These are phyloP conservation scores for Nymphaea colorata DNA, from an alignment of 164 flowering plant genomes.

Conservation along the genomic window DNA sequence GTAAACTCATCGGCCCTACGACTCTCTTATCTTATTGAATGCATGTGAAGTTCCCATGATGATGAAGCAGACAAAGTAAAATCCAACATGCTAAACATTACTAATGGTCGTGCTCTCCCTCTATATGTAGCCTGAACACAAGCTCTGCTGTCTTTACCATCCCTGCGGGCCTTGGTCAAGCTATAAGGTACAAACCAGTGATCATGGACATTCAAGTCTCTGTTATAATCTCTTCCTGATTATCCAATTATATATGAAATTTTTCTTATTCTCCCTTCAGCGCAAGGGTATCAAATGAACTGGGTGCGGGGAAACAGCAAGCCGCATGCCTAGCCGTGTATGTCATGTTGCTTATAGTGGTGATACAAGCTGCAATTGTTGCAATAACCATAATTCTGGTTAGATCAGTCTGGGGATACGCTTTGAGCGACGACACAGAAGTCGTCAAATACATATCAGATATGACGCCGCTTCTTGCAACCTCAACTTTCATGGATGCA, in stretches of 20 bases:
- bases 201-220: neutral
- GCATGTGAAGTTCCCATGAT: too few species aligned
- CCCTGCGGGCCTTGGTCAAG: constrained; percentile 19
- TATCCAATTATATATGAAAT: neutral
- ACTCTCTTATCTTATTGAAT: too few species aligned
- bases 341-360: constrained; percentile 17
- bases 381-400: constrained; percentile 9
- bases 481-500: constrained; percentile 27
- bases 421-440: constrained; percentile 28
- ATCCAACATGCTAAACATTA: neutral
- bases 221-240: neutral
- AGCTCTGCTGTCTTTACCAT: constrained; percentile 13
- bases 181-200: constrained; percentile 12
- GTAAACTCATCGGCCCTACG: constrained; percentile 9
- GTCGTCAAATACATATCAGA: constrained; percentile 26
- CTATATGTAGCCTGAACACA: constrained; percentile 17
- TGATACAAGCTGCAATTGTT: constrained; percentile 16
- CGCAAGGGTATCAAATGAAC: constrained; percentile 50
- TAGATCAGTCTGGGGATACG: constrained; percentile 28
- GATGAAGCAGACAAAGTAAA: too few species aligned
- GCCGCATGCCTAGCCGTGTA: constrained; percentile 27
- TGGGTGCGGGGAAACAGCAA: constrained; percentile 38
- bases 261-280: constrained; percentile 10
- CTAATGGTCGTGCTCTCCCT: neutral
- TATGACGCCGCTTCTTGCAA: constrained; percentile 29